A percentile compares a stretch with the other conserved stretches of the same genome.
phyloP scores from a whole-genome alignment of 2,329 filamentous ascomycete species.

The Paracamarosporium sp. region DNA sequence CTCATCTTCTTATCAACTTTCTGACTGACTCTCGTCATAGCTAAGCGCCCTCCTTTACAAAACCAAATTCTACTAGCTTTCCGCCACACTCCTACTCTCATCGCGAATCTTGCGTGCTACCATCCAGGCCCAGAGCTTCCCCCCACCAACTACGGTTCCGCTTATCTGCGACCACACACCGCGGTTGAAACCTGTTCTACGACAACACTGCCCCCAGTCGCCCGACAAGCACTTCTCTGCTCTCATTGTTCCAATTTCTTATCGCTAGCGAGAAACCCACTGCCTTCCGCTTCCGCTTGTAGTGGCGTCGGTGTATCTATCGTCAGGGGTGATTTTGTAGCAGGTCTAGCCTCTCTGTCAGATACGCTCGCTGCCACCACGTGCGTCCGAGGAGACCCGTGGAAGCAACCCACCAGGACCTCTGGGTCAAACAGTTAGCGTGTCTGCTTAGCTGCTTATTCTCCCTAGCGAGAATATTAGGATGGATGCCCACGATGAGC shows the following conservation, averaged over 20 bases:
- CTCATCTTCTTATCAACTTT: slow-evolving; percentile 1
- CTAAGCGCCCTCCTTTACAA: not conserved
- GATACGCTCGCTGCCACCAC: slow-evolving; percentile 7
- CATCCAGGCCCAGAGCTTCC: not conserved
- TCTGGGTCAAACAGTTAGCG: slow-evolving; percentile 3
- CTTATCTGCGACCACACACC: not conserved
- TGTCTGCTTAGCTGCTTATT: slow-evolving; percentile 8
- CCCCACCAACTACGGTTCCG: not conserved
- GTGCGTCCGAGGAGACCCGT: not conserved
- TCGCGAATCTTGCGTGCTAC: not conserved
- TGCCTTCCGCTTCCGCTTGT: not conserved
- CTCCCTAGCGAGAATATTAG: slow-evolving; percentile 15
- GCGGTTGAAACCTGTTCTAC: not conserved
- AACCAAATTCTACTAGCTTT: not conserved
- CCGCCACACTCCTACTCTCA: not conserved
- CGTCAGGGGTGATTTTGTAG: not conserved
- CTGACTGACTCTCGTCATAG: not conserved
- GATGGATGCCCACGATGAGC: slow-evolving; percentile 33
- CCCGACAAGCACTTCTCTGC: not conserved
- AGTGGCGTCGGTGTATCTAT: not conserved
- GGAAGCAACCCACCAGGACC: not conserved
- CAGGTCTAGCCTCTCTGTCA: not conserved
- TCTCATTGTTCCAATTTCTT: not conserved
- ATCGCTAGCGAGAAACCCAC: not conserved
- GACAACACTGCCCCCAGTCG: not conserved